phyloP scores from a whole-genome alignment of 192 early-diverging fungal species.

The Spizellomyces punctatus region DNA sequence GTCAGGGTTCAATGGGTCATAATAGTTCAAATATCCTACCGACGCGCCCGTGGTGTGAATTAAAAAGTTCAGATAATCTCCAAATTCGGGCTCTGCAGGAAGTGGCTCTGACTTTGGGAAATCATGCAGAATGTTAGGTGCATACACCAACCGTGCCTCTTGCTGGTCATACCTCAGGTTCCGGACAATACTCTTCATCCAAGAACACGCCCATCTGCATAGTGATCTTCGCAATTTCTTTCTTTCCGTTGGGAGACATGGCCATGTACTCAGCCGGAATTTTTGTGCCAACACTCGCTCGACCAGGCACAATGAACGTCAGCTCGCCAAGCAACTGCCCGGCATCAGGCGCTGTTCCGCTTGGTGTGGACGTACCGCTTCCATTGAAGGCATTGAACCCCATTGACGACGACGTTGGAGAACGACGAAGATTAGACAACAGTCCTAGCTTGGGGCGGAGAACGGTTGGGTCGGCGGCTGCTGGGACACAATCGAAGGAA shows the following conservation, averaged over 20 bases:
- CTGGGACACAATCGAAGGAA: slow-evolving; percentile 12
- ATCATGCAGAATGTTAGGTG: neutral
- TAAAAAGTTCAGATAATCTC: slow-evolving; percentile 42
- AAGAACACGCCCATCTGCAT: slow-evolving; percentile 39
- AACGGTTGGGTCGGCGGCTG: neutral
- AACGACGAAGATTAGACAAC: slow-evolving; percentile 19
- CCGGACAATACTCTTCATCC: slow-evolving; percentile 39
- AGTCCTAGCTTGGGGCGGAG: slow-evolving; percentile 12
- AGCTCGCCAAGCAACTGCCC: slow-evolving; percentile 26
- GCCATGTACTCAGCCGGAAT: slow-evolving; percentile 16
- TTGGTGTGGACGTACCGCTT: slow-evolving; percentile 1
- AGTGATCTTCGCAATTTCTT: slow-evolving; percentile 40
- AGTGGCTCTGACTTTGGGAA: slow-evolving; percentile 20
- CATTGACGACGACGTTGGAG: slow-evolving; percentile 21
- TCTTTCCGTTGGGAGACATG: slow-evolving; percentile 32
- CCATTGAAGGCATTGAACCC: slow-evolving; percentile 11
- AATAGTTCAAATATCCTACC: slow-evolving; percentile 24
- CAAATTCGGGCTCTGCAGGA: slow-evolving; percentile 34
- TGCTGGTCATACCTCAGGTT: no score
- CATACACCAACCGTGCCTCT: no score
- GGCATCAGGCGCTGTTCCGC: slow-evolving; percentile 1
- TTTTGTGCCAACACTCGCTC: neutral
- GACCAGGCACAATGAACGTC: slow-evolving; percentile 11
- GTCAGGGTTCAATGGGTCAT: slow-evolving; percentile 2
- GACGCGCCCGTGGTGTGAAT: slow-evolving; percentile 30